Conservation (phyloP, 2,329 filamentous ascomycete species). For the Botryotinia narcissicola region DNA sequence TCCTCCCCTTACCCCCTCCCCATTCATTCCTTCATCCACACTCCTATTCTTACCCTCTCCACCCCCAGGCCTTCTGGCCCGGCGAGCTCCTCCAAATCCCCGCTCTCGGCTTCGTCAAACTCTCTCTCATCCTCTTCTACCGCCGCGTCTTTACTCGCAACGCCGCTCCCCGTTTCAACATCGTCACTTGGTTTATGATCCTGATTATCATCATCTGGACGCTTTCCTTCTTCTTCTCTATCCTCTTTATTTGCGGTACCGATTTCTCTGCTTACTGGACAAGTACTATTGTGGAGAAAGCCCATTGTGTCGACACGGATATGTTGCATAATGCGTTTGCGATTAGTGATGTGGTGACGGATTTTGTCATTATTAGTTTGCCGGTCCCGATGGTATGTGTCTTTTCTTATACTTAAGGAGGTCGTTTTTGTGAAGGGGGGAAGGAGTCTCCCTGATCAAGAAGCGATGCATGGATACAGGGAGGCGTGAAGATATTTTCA, state of each 20-base stretch:
- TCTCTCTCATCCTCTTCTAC: conserved; percentile 17
- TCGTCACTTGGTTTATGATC: conserved; percentile 5
- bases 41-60: neutral
- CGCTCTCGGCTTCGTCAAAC: conserved; percentile 17
- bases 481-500: neutral
- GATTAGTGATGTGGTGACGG: conserved; percentile 10
- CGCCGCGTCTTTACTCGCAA: conserved; percentile 9
- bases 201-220: conserved; percentile 6
- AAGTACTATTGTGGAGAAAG: conserved; percentile 14
- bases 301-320: conserved; percentile 10
- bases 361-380: conserved; percentile 10
- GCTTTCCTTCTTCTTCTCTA: conserved; percentile 6
- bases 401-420: neutral
- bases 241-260: conserved; percentile 15
- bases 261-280: conserved; percentile 11
- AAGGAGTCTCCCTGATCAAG: neutral
- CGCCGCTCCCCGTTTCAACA: conserved; percentile 13
- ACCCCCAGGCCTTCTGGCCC: conserved; percentile 14
- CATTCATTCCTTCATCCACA: neutral
- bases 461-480: neutral
- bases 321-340: conserved; percentile 19
- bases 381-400: conserved; percentile 14
- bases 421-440: neutral
- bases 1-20: no score
- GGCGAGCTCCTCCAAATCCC: conserved; percentile 14